A percentile compares a stretch with the other conserved stretches of the same genome.
phyloP scores from a whole-genome alignment of 1,284 basidiomycete species.

The Sanghuangporus sanghuang region DNA sequence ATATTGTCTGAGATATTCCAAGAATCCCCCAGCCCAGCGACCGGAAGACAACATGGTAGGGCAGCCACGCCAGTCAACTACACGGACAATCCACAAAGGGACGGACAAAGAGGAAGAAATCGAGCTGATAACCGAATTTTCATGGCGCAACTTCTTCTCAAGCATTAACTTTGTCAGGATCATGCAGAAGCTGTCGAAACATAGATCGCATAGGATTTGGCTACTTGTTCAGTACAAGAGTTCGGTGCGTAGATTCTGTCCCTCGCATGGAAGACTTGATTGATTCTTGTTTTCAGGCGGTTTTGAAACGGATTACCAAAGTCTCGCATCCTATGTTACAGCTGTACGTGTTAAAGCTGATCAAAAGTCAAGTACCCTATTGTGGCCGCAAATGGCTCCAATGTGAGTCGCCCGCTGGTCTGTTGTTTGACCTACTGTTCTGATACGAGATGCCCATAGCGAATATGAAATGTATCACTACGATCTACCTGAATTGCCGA shows the following conservation, averaged over 20 bases:
- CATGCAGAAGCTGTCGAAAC: slow-evolving; percentile 96
- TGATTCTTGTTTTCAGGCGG: slow-evolving; percentile 53
- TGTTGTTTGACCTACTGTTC: not conserved
- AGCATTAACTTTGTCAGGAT: slow-evolving; percentile 98
- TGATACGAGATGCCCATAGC: slow-evolving; percentile 41
- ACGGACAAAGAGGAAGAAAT: slow-evolving; percentile 78
- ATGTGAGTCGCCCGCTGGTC: slow-evolving; percentile 46
- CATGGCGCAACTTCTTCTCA: slow-evolving; percentile 98
- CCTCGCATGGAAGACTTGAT: not conserved
- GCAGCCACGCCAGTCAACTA: slow-evolving; percentile 49
- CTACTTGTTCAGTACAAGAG: slow-evolving; percentile 99
- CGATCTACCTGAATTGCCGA: slow-evolving; percentile 95
- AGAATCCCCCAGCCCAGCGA: slow-evolving; percentile 42
- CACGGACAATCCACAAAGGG: slow-evolving; percentile 54
- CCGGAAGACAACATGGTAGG: slow-evolving; percentile 58
- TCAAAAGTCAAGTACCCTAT: slow-evolving; percentile 98
- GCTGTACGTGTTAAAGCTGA: slow-evolving; percentile 93
- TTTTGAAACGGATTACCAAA: slow-evolving; percentile 90
- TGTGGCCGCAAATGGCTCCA: slow-evolving; percentile 98
- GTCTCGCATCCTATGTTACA: slow-evolving; percentile 94
- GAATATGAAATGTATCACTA: slow-evolving; percentile 99
- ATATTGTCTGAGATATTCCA: slow-evolving; percentile 60
- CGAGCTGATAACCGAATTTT: slow-evolving; percentile 90
- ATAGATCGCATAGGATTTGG: slow-evolving; percentile 90
- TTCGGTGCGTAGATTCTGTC: slow-evolving; percentile 53